Evolutionary conservation across 306 rosid genomes (phyloP).

Genomic region (Luffa aegyptiaca): DNA sequence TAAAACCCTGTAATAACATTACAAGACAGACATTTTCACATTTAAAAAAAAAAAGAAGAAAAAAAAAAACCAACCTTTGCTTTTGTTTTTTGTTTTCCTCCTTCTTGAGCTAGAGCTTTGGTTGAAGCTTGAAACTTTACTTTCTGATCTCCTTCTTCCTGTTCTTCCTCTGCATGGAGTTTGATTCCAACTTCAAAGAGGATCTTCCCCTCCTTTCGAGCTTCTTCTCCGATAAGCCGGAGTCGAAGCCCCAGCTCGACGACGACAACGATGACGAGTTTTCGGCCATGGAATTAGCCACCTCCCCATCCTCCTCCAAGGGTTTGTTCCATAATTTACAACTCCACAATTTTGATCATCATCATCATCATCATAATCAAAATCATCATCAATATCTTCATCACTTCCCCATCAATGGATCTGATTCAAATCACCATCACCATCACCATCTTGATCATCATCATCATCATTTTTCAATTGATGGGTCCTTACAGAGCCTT

Average conservation of each 20-base stretch:
- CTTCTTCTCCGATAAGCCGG: slow-evolving; percentile 22
- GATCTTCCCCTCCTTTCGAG: background rate
- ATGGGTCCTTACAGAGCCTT: slow-evolving; percentile 17
- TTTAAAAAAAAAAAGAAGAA: background rate
- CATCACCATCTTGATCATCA: background rate
- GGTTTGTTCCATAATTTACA: slow-evolving; percentile 12
- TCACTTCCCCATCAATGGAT: slow-evolving; percentile 9
- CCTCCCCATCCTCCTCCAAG: slow-evolving; percentile 5
- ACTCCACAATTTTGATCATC: background rate
- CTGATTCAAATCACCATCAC: background rate
- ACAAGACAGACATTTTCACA: slow-evolving; percentile 1
- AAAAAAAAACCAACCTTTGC: background rate
- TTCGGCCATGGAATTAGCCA: background rate
- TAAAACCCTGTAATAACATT: slow-evolving; percentile 13
- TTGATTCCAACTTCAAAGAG: slow-evolving; percentile 9
- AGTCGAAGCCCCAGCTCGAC: slow-evolving; percentile 3
- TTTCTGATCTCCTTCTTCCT: too few species aligned
- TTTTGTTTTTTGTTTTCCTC: background rate
- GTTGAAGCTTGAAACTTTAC: background rate
- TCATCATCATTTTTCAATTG: background rate
- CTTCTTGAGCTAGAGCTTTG: background rate
- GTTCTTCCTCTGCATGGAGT: slow-evolving; percentile 2
- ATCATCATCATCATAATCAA: background rate
- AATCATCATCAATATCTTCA: background rate
- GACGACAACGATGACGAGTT: background rate